Base-by-base conservation (phyloP, 345 rosid genomes). In the Chamaenerion angustifolium region DNA sequence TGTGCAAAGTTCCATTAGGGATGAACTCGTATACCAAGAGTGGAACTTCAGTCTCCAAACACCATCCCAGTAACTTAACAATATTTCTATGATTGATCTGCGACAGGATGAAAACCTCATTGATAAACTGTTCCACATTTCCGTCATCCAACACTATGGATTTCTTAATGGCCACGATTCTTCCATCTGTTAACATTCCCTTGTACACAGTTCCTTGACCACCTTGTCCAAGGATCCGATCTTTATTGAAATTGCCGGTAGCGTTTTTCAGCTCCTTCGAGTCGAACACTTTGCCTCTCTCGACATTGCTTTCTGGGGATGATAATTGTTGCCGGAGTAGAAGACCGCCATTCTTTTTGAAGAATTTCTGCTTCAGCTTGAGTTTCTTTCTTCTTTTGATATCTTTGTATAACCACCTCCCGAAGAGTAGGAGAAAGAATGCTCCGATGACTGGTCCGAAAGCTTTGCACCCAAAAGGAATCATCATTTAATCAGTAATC, bases 141-240 rank as follows among this genome's bases (percentile, higher is more conserved):
- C 27, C 50, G 11, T 46, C 11, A 13, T 46, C 12, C 23, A 16
- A 27, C 27, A 10, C 27, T 9, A 9, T 10, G 0, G 50, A 17
- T 46, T 46, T 46, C 50, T 46, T 46, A 27, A 46, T 10, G 12
- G 50, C 50, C 15, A 46, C 50, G 23, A 46, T 18, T 17, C 50
- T 17, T 46, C 50, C 50, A 46, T 46, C 27, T 1, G 12, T 16
- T 27, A 46, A 27, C 50, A 46, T 46, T 27, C 50, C 50, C 50
- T 46, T 46, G 50, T 46, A 46, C 13, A 46, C 51, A 12, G 51
- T 48, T 14, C 51, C 51, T 48, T 21, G 51, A 10, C 51, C 51
- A 4, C 51, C 51, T 48, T 11, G 4, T 13, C 51, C 51, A 8
- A 48, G 51, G 16, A 21, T 48, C 8, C 35, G 17, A 11, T 48